Base-by-base conservation (phyloP, 108 stramenopile species). In the Fragilaria crotonensis region DNA sequence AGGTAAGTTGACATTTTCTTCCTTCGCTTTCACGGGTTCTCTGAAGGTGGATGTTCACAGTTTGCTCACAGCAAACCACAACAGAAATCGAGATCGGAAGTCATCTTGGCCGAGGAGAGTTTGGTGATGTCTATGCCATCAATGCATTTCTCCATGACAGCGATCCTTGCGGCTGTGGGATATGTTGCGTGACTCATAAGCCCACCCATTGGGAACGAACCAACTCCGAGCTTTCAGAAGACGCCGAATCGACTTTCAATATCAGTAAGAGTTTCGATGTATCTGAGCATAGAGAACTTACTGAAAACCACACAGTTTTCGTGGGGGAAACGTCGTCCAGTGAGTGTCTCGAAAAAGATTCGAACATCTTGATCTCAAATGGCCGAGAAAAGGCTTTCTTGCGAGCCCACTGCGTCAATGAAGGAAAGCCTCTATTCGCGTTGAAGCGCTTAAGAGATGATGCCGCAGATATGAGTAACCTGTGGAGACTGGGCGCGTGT, bases 401-500 rank as follows among this genome's bases (percentile, higher is more conserved):
- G 41, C 41, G 41, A n/a, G 41, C 9, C 9, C 41, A 44, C 41
- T 44, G 9, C 17, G 17, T 44, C 14, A 9, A 17, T 14, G 41
- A 44, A 14, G 41, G 41, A 14, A 44, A 17, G 41, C 14, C 41
- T 9, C 9, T 9, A 17, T 44, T 14, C 17, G 41, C 41, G 14
- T 9, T 44, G 9, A 44, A 44, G 17, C 41, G 17, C 17, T 44
- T 44, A 17, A 52, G 23, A 14, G 50, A 51, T 22, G 50, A 51
- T 51, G 20, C 9, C 9, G 18, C 17, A 20, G 9, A 19, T 9
- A 18, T 41, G 53, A 59, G 25, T n/a, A n/a, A n/a, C n/a, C n/a
- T n/a, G n/a, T n/a, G n/a, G 2, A 29, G 23, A 22, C 25, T 25
- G 5, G 67, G 66, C 46, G 71, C 67, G 0, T 58, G 59, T 45